Evolutionary conservation across 73 alveolate species (phyloP).

Genomic region (Tetrahymena elliotti): DNA sequence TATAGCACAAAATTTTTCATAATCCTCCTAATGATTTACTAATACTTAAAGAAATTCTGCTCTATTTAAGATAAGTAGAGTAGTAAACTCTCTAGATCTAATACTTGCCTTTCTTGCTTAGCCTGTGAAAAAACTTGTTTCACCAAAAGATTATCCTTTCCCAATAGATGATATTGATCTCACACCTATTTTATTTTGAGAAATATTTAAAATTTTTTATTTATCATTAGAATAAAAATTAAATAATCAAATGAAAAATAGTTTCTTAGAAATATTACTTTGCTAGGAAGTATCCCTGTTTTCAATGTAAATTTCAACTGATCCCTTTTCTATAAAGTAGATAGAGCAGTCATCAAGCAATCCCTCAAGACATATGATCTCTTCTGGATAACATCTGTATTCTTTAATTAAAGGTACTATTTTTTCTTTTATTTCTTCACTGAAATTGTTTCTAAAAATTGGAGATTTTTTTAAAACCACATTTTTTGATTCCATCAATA

Average conservation of each 20-base stretch:
- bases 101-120: neutral
- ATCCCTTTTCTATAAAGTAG: neutral
- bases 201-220: too few relatives aligned
- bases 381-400: neutral
- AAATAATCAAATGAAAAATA: neutral
- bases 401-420: neutral
- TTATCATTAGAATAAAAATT: neutral
- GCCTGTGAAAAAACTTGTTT: neutral
- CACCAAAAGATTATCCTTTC: neutral
- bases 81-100: neutral
- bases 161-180: neutral
- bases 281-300: neutral
- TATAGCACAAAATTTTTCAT: neutral
- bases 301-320: neutral
- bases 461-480: neutral
- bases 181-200: neutral
- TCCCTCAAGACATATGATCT: neutral
- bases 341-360: neutral
- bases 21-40: neutral
- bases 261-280: neutral
- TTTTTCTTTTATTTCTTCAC: neutral
- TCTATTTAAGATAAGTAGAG: neutral
- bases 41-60: neutral
- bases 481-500: neutral
- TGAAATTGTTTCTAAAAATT: neutral